Evolutionary conservation across 352 stramenopile species (phyloP), one percentile per base, ranked within the genome.

Genomic region (Phytophthora citrophthora): DNA sequence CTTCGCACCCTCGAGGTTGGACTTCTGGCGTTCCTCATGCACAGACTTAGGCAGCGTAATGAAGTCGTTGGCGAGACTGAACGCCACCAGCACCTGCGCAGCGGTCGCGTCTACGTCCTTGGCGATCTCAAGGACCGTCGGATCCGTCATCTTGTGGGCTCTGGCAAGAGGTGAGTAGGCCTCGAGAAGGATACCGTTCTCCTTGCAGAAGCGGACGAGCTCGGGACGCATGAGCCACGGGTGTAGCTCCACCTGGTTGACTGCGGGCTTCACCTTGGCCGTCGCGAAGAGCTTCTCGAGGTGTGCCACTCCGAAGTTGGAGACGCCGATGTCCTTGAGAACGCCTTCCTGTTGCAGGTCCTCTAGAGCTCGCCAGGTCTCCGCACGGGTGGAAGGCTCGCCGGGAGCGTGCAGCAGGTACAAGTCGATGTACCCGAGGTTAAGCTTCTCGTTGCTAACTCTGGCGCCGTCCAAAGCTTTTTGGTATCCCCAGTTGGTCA

Each of bases 161-260:
- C 70, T 50, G 4, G 64, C 77, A 2, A 89, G 47, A 6, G 76
- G 78, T 29, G 79, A 90, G 61, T 91, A 93, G 15, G 78, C 84
- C 57, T 86, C 58, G 0, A 91, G 58, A 0, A 72, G 20, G 29
- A 90, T 88, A 9, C 47, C 71, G 5, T 81, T 54, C 12, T 55
- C n/a, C 12, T 81, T 43, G 70, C 75, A 87, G 66, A 96, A 20
- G 26, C 79, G 69, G 10, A 92, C 73, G 5, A 81, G 70, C 15
- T 89, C 83, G 24, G 54, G 54, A 12, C 86, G 81, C 20, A 80
- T 79, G 1, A 90, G 61, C 69, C 83, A 96, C 13, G 86, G 86
- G 54, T 92, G 77, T 43, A 93, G 72, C 53, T 92, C 78, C 15
- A 97, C 76, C 54, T 96, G 85, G 72, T 97, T 94, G 53, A 95